Evolutionary conservation across 495 filamentous ascomycete species (phyloP).

Genomic region (Annulohypoxylon bovei): DNA sequence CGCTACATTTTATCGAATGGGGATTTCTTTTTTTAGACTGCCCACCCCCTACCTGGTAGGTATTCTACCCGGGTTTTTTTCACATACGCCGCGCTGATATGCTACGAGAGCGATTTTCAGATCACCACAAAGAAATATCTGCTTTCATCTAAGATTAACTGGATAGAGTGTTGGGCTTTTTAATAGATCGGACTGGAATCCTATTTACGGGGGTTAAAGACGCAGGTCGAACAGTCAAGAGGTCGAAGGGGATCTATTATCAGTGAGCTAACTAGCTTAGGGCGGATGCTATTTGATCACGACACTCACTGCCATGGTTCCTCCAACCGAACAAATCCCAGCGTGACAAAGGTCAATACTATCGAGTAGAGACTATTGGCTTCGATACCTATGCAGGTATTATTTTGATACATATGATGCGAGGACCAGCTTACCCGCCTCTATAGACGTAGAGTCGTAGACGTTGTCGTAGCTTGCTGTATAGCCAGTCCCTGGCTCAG

Average conservation of each 20-base stretch:
- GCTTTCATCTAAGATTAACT: not conserved
- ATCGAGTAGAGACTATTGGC: not conserved
- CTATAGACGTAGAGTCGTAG: not conserved
- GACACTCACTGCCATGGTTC: not conserved
- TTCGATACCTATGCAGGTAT: not conserved
- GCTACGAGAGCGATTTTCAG: not conserved
- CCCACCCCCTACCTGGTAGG: too few relatives aligned
- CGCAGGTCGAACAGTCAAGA: too few relatives aligned
- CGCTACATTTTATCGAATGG: not conserved
- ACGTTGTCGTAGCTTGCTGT: not conserved
- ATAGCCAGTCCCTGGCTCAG: not conserved
- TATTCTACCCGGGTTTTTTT: too few relatives aligned
- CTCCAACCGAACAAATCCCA: not conserved
- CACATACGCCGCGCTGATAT: not conserved
- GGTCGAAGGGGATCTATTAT: not conserved
- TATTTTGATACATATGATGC: not conserved
- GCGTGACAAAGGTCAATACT: not conserved
- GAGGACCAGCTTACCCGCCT: not conserved
- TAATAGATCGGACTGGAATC: not conserved
- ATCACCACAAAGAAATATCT: not conserved
- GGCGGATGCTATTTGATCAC: not conserved
- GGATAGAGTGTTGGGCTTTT: not conserved
- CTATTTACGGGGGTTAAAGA: not conserved
- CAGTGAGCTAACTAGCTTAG: not conserved
- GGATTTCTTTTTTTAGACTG: not conserved